Conservation (phyloP, 2,329 filamentous ascomycete genomes). For the Fusarium heterosporum region DNA sequence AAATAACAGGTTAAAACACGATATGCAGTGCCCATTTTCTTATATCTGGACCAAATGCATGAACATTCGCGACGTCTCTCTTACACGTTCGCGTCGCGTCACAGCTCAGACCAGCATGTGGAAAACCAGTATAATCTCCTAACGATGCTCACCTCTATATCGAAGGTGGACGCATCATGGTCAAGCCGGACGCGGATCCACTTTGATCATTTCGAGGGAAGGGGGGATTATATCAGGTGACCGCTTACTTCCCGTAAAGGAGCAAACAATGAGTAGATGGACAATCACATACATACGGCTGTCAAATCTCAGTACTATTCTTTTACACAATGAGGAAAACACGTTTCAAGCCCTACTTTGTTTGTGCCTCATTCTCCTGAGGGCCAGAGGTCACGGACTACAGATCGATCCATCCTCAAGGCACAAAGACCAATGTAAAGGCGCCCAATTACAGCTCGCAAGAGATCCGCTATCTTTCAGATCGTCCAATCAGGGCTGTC, state of each 20-base stretch:
- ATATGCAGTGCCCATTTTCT: not conserved
- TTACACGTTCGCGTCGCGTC: constrained; percentile 36
- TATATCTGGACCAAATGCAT: constrained; percentile 11
- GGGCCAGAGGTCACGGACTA: constrained; percentile 16
- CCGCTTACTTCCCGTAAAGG: constrained; percentile 1
- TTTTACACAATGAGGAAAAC: not conserved
- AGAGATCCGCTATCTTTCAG: constrained; percentile 14
- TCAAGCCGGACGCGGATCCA: constrained; percentile 23
- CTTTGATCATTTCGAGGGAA: constrained; percentile 11
- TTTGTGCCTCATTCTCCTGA: constrained; percentile 14
- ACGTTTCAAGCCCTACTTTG: not conserved
- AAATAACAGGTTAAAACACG: not conserved
- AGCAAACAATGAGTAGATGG: constrained; percentile 15
- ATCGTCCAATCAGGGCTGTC: constrained; percentile 30
- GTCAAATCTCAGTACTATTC: constrained; percentile 6
- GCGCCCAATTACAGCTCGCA: constrained; percentile 33
- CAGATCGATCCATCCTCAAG: constrained; percentile 18
- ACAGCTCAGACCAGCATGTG: not conserved
- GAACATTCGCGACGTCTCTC: constrained; percentile 18
- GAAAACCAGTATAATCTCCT: constrained; percentile 2
- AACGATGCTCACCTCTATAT: constrained; percentile 1
- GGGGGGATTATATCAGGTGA: constrained; percentile 25
- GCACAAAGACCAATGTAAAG: constrained; percentile 23
- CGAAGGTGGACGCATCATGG: constrained; percentile 29
- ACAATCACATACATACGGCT: constrained; percentile 16